Conservation (phyloP, 192 early-diverging fungal species). For the Backusella australiensis region DNA sequence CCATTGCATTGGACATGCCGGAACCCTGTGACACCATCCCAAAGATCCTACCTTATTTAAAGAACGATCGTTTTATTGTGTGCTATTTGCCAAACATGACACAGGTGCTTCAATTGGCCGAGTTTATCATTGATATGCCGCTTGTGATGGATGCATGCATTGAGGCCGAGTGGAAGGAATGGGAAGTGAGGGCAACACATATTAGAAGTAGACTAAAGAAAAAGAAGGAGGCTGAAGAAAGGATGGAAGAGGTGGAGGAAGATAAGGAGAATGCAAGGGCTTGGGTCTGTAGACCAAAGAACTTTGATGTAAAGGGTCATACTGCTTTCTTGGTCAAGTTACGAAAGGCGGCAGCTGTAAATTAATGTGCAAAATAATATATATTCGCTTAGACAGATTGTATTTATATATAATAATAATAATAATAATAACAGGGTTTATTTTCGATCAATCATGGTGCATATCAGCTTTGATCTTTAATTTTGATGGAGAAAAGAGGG, state of each 20-base stretch:
- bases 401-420: no score
- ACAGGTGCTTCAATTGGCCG: constrained; percentile 46
- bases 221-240: neutral
- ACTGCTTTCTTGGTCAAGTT: constrained; percentile 48
- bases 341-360: constrained; percentile 28
- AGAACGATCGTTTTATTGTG: constrained; percentile 50
- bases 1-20: constrained; percentile 49
- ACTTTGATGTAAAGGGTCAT: constrained; percentile 38
- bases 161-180: constrained; percentile 51
- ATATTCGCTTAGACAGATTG: no score
- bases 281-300: constrained; percentile 46
- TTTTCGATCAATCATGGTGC: no score
- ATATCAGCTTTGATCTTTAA: no score
- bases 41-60: constrained; percentile 36
- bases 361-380: neutral
- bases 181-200: constrained; percentile 47
- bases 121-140: constrained; percentile 27
- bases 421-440: no score
- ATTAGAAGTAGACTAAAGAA: constrained; percentile 38
- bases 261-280: constrained; percentile 8
- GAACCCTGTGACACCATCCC: constrained; percentile 37
- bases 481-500: no score
- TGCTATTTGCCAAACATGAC: constrained; percentile 59
- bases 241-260: neutral
- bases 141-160: constrained; percentile 41